phyloP scores from a whole-genome alignment of 495 filamentous ascomycete species.

The Penicilliopsis zonata region DNA sequence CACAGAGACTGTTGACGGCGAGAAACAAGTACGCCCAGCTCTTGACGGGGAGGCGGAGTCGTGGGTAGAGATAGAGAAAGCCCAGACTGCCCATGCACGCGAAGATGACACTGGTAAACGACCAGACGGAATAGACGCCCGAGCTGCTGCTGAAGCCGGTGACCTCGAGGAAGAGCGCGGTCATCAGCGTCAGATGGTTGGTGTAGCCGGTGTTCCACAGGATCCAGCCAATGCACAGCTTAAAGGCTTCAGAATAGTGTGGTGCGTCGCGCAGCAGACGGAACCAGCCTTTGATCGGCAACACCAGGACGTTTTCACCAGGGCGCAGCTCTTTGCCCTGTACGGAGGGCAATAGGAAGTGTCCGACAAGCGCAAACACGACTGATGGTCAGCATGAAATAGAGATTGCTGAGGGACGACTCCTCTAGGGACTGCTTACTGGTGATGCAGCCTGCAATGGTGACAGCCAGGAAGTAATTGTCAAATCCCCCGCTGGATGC shows the following conservation, averaged over 20 bases:
- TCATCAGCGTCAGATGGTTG: constrained; percentile 8
- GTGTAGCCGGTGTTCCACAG: constrained; percentile 12
- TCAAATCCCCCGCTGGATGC: constrained; percentile 7
- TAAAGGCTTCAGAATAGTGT: constrained; percentile 11
- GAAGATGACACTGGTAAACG: constrained; percentile 9
- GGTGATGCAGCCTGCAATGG: constrained; percentile 10
- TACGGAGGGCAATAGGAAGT: constrained; percentile 8
- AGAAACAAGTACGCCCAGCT: constrained; percentile 10
- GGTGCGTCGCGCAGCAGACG: constrained; percentile 4
- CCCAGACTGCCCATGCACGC: constrained; percentile 8
- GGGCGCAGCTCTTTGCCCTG: constrained; percentile 4
- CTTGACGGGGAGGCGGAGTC: constrained; percentile 5
- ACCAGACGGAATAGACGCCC: constrained; percentile 10
- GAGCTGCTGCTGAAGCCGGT: constrained; percentile 7
- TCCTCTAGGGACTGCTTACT: constrained; percentile 1
- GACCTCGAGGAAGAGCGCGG: constrained; percentile 9
- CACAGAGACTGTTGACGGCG: constrained; percentile 6
- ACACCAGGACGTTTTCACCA: constrained; percentile 4
- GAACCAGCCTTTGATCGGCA: constrained; percentile 11
- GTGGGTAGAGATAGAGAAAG: constrained; percentile 9
- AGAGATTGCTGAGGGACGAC: neutral
- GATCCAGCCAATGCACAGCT: constrained; percentile 15
- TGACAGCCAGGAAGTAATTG: constrained; percentile 11
- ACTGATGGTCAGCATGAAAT: constrained; percentile 1
- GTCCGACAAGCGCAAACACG: constrained; percentile 7